Evolutionary conservation across 306 rosid species (phyloP), one percentile per base, ranked within the genome.

Genomic region (Quercus engelmannii): DNA sequence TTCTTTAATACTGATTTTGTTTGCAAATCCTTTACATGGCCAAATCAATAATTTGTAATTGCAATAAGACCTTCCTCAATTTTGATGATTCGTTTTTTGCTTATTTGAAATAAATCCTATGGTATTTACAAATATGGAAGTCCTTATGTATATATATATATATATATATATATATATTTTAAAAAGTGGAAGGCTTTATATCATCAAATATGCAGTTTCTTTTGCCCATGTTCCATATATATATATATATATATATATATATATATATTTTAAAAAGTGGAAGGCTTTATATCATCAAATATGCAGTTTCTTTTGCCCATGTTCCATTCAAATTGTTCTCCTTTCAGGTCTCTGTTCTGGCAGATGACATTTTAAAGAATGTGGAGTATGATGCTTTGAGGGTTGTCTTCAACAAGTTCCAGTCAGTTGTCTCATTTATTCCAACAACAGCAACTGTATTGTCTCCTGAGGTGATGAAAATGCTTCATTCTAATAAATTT

Each of bases 291-390:
- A 17, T 19, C 28, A 25, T 31, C 21, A 17, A 1, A 30, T 31
- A 55, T 18, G 56, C 49, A 18, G 52, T 61, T n/a, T n/a, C 65
- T 46, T 87, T 62, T 43, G 54, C 26, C 31, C 1, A 15, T 72
- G 65, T 80, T 69, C 12, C 74, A 67, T 72, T 65, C 70, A 55
- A 68, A 75, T 61, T 61, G 83, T 73, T 86, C 69, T 69, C 51
- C 56, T 78, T 86, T 78, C 90, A 95, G 99, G 96, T 95, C 35
- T 88, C 99, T 80, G 98, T 91, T 79, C 78, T 95, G 76, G 99
- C 97, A 61, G 98, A 95, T 68, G 99, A 95, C 83, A 90, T 93
- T 77, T 80, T 95, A 46, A 95, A 95, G 88, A 95, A 95, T 83
- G 98, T 93, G 51, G 97, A 95, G 88, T 95, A 68, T 82, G 99